Base-by-base conservation (phyloP, 768 basidiomycete species). In the Psilocybe sp. region DNA sequence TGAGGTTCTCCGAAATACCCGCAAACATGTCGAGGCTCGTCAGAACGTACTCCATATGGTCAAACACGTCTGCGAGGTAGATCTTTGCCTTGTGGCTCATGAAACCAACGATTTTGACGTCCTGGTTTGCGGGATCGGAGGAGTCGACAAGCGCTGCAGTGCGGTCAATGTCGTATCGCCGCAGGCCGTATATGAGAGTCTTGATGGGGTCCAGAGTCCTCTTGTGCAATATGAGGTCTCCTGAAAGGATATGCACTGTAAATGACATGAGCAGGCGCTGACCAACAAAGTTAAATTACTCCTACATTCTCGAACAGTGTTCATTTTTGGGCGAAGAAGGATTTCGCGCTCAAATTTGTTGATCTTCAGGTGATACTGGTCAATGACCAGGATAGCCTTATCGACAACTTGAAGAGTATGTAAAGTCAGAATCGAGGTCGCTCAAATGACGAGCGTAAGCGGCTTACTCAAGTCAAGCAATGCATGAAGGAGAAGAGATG, bases 1-100 rank as follows among this genome's bases (percentile, higher is more conserved):
- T 87, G 56, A 88, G 60, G 59, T 88, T 89, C 57, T 88, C 84
- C 5, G 81, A 73, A 53, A 89, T 82, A 23, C 76, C 78, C 1
- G 82, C 73, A 55, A 88, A 89, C 80, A 87, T 86, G 52, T 90
- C 88, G 43, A 90, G 60, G 56, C 81, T 85, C 1, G 75, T 72
- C 19, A 90, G 61, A 33, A 85, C 81, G 51, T 84, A 84, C 47
- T 89, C 87, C 72, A 85, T 82, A 55, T 90, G 88, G 59, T 90
- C 89, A 51, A 79, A 75, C 1, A 88, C 84, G 60, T 89, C 87
- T 9, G 85, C 84, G 46, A 85, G 68, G 60, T 87, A 86, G 9
- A 85, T 83, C 60, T 85, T 87, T 4, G 81, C 61, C 60, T 85
- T 85, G 55, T 81, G 80, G 61, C 79, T 82, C 77, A 87, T 82